A percentile compares a stretch with the other conserved stretches of the same genome.
These are phyloP conservation scores for Schizophyllum amplum DNA, from an alignment of 1,284 basidiomycete genomes.

Conservation along the genomic window DNA sequence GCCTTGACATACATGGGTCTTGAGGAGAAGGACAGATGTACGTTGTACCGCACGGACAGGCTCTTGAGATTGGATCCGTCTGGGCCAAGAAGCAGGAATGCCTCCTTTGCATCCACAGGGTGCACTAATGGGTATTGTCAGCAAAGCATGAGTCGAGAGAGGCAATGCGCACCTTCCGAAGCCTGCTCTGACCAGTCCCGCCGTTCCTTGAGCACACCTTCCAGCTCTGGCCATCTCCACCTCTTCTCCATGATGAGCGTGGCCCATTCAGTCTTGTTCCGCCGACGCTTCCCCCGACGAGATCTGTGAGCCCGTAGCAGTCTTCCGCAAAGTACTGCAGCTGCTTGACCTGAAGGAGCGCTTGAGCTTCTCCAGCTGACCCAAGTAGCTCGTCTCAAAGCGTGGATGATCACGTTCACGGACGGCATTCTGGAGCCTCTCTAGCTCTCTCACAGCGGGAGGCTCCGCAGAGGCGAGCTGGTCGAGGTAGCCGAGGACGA, in stretches of 20 bases:
- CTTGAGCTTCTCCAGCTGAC: conserved; percentile 40
- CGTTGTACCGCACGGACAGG: conserved; percentile 49
- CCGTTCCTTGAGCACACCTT: conserved; percentile 39
- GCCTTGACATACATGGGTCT: conserved; percentile 50
- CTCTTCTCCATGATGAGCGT: conserved; percentile 51
- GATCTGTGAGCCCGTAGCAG: conserved; percentile 24
- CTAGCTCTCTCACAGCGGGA: conserved; percentile 47
- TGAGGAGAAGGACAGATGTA: conserved; percentile 50
- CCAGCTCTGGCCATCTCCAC: conserved; percentile 62
- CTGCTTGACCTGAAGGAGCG: conserved; percentile 59
- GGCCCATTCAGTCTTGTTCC: conserved; percentile 39
- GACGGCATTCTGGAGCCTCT: conserved; percentile 32
- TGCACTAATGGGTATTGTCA: conserved; percentile 33
- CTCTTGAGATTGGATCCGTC: conserved; percentile 58
- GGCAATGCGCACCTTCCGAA: conserved; percentile 35
- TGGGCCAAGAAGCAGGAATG: conserved; percentile 68
- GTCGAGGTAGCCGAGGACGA: conserved; percentile 10
- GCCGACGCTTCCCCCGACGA: neutral
- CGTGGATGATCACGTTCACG: conserved; percentile 29
- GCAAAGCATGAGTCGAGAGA: conserved; percentile 2
- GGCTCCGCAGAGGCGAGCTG: conserved; percentile 25
- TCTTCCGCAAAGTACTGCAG: conserved; percentile 44
- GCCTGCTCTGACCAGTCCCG: conserved; percentile 45
- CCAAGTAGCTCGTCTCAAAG: conserved; percentile 47
- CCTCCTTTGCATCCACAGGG: conserved; percentile 44